A percentile compares a stretch with the other conserved stretches of the same genome.
Conservation (phyloP, 2,329 filamentous ascomycete species). For the Colletotrichum eleusines region DNA sequence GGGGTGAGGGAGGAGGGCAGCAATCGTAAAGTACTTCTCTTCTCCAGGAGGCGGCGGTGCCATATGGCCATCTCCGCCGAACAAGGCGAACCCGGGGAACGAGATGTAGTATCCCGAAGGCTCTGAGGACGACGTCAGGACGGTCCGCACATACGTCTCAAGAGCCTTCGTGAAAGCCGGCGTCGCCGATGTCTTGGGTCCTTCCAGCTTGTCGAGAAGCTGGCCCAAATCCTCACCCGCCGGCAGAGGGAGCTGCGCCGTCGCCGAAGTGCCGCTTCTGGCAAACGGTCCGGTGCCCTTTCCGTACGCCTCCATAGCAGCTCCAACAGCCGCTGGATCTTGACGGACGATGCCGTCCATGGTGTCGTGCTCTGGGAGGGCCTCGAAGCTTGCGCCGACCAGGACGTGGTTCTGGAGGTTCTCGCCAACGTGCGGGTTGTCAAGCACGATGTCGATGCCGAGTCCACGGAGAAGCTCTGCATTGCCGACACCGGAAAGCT, state of each 20-base stretch:
- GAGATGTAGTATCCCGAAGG: conserved; percentile 42
- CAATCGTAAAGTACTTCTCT: conserved; percentile 64
- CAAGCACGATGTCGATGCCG: conserved; percentile 48
- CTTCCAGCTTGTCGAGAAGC: conserved; percentile 28
- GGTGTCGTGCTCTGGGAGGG: conserved; percentile 43
- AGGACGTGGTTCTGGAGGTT: conserved; percentile 53
- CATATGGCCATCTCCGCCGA: conserved; percentile 37
- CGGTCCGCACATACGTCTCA: conserved; percentile 37
- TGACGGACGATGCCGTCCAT: conserved; percentile 44
- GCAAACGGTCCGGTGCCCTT: conserved; percentile 44
- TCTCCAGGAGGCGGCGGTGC: conserved; percentile 38
- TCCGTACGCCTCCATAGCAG: conserved; percentile 45
- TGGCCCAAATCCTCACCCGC: conserved; percentile 50
- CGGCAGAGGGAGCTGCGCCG: conserved; percentile 45
- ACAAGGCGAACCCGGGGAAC: conserved; percentile 41
- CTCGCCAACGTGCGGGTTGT: conserved; percentile 55
- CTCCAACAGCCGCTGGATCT: conserved; percentile 40
- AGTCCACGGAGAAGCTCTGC: conserved; percentile 49
- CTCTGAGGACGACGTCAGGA: conserved; percentile 36
- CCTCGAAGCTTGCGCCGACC: conserved; percentile 45
- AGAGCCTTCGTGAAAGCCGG: conserved; percentile 29
- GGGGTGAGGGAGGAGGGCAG: conserved; percentile 71
- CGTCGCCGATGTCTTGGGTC: conserved; percentile 27
- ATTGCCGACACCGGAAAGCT: conserved; percentile 57
- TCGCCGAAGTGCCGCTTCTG: conserved; percentile 41